Base-by-base conservation (phyloP, 2,329 filamentous ascomycete species). In the Fusarium nelsonii region DNA sequence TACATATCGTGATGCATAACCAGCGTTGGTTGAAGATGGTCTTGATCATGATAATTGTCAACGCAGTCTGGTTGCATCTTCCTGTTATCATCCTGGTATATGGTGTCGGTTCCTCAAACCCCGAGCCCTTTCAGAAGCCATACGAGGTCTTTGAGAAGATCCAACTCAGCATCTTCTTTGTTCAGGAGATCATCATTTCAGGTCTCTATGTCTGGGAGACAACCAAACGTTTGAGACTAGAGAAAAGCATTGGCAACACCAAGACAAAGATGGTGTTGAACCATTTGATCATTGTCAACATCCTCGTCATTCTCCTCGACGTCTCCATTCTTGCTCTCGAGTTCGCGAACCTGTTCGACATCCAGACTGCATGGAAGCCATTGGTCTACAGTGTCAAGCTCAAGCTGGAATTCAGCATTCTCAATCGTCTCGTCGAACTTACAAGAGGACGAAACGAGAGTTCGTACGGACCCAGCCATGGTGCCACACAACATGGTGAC, bases 1-100 rank as follows among this genome's bases (percentile, higher is more conserved):
- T 90, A 2, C 87, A 90, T 70, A 81, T 91, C 4, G 82, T 90
- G 16, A 79, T 87, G 15, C 82, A 82, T 15, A 84, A 87, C 78
- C 66, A 82, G 26, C 76, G 77, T 4, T 75, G 84, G 4, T 79
- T 90, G 2, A 81, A 81, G 3, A 79, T 80, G 23, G 83, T 88
- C 0, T 79, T 89, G 4, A 79, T 69, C 57, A 87, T 90, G 84
- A 90, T 91, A 59, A 81, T 89, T 48, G 71, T 79, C 63, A 83
- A 89, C 70, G 81, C 82, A 5, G 65, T 87, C 20, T 70, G 88
- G 20, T 73, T 89, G 9, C 84, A 89, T 69, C 74, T 86, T 0
- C 83, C 84, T 1, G 85, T 86, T 4, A 85, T 84, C 0, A 79
- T 90, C 3, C 73, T 90, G 10, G 85, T 85, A 0, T 88, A 84